Evolutionary conservation across 2,329 filamentous ascomycete species (phyloP), one percentile per base, ranked within the genome.

Genomic region (Macrophomina phaseolina): DNA sequence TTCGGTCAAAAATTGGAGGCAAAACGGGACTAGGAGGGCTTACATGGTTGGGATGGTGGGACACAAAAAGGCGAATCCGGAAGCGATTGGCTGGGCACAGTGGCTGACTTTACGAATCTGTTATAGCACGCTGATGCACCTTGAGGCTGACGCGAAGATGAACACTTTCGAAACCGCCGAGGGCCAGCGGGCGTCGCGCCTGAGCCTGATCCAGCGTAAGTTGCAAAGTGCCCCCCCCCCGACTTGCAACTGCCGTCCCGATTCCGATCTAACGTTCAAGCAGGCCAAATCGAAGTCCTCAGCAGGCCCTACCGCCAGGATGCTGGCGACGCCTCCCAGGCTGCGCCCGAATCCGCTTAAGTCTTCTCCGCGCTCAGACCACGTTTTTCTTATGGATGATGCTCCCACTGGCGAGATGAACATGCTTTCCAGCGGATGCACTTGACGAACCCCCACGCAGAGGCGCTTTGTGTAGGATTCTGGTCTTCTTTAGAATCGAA

Each of bases 181-280:
- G 55, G 92, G 92, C 77, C 90, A 90, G 79, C 86, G 82, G 73
- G 84, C 84, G 71, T 86, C 80, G 65, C 76, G 81, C 60, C 78
- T 97, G 74, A 94, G 83, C 79, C 84, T 98, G 73, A 79, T 90
- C 61, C 93, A 97, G 82, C 90, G 94, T 97, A 88, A 75, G 91
- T 85, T n/a, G 3, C 34, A 16, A 34, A 34, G 11, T 30, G 3
- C 51, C 30, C 49, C 3, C 3, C 51, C 30, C 49, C 3, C 3
- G 5, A 16, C 23, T 7, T 9, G 46, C 5, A n/a, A n/a, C 11
- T 7, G 3, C 38, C 36, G 38, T 53, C 28, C n/a, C 16, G 18
- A 14, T 11, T 5, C 11, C 28, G 14, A 16, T 36, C 58, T 64
- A 9, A 49, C 56, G 67, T n/a, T 18, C 34, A 67, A 18, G 51